A percentile compares a stretch with the other conserved stretches of the same genome.
phyloP scores from a whole-genome alignment of 148 eudicot species.

The Arbutus unedo region DNA sequence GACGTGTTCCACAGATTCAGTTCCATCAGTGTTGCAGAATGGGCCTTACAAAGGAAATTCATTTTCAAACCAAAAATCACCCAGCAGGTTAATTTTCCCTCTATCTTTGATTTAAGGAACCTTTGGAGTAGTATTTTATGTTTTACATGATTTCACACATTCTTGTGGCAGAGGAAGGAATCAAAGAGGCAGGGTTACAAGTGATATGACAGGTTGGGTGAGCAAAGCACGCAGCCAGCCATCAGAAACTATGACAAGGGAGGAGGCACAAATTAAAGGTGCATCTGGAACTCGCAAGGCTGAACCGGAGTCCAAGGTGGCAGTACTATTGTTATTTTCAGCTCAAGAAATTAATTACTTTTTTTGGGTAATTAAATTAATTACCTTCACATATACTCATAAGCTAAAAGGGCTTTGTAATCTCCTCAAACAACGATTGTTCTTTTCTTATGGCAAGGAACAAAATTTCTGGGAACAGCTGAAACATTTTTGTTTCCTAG shows the following conservation, averaged over 20 bases:
- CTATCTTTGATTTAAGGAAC: background rate
- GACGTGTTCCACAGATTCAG: conserved; percentile 73
- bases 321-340: background rate
- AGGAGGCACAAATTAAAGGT: conserved; percentile 26
- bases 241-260: conserved; percentile 36
- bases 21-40: conserved; percentile 49
- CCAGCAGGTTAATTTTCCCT: conserved; percentile 40
- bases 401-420: conserved; percentile 22
- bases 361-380: background rate
- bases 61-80: conserved; percentile 43
- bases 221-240: conserved; percentile 36
- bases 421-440: background rate
- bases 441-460: background rate
- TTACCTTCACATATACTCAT: background rate
- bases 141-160: background rate
- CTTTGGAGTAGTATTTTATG: background rate
- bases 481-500: background rate
- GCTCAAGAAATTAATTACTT: background rate
- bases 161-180: conserved; percentile 46
- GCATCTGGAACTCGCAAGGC: conserved; percentile 40
- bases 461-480: background rate
- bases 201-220: conserved; percentile 25
- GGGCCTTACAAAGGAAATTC: conserved; percentile 46
- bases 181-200: conserved; percentile 26
- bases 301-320: conserved; percentile 30